Conservation (phyloP, 2,329 filamentous ascomycete species). For the Hypoxylon sp. region DNA sequence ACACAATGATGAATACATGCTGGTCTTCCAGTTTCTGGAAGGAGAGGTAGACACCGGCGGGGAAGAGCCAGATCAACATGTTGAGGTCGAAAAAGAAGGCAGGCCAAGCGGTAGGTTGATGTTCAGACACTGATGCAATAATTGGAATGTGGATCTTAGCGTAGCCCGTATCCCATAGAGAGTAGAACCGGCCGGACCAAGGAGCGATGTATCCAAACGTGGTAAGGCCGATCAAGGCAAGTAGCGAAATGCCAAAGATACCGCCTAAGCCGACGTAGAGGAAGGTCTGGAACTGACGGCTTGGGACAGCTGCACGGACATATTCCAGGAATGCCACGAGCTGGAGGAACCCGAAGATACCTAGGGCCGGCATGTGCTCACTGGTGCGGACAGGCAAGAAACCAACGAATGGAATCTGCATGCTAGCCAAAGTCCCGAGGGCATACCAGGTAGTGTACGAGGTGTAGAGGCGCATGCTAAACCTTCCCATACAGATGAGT, state of each 20-base stretch:
- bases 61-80: slow-evolving; percentile 99
- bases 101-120: slow-evolving; percentile 98
- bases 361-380: slow-evolving; percentile 97
- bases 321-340: slow-evolving; percentile 93
- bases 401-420: slow-evolving; percentile 99
- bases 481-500: slow-evolving; percentile 95
- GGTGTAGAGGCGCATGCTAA: slow-evolving; percentile 93
- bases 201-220: slow-evolving; percentile 93
- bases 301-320: slow-evolving; percentile 86
- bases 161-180: slow-evolving; percentile 97
- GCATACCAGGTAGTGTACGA: slow-evolving; percentile 99
- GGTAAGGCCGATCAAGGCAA: slow-evolving; percentile 86
- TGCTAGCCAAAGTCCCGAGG: slow-evolving; percentile 93
- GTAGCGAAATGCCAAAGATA: slow-evolving; percentile 79
- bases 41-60: slow-evolving; percentile 97
- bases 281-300: slow-evolving; percentile 94
- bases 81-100: slow-evolving; percentile 99
- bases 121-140: slow-evolving; percentile 99
- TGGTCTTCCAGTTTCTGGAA: slow-evolving; percentile 95
- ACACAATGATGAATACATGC: slow-evolving; percentile 98
- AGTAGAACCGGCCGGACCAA: slow-evolving; percentile 99
- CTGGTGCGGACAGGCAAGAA: slow-evolving; percentile 96
- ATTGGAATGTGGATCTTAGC: slow-evolving; percentile 99
- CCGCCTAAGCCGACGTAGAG: slow-evolving; percentile 80
- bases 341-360: slow-evolving; percentile 95